A percentile compares a stretch with the other conserved stretches of the same genome.
phyloP scores from a whole-genome alignment of 495 filamentous ascomycete species.

The Penicillium simplicissimum region DNA sequence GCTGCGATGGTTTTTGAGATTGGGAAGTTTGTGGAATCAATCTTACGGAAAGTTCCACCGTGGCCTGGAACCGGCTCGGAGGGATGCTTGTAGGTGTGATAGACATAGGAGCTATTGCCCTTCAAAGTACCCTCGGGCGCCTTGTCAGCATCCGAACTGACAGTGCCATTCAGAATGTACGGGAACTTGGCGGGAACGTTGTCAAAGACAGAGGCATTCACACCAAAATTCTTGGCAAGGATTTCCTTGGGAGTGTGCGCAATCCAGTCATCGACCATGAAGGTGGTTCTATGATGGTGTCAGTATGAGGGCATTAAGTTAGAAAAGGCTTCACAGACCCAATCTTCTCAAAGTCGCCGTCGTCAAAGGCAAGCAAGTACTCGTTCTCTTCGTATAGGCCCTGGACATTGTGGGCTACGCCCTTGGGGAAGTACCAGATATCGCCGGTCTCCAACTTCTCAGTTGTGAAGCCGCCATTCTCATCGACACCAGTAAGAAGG shows the following conservation, averaged over 20 bases:
- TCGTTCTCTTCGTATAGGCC: constrained; percentile 62
- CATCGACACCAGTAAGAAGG: constrained; percentile 58
- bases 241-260: constrained; percentile 60
- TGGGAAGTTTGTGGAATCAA: constrained; percentile 64
- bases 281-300: constrained; percentile 49
- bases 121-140: constrained; percentile 48
- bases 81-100: constrained; percentile 51
- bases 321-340: constrained; percentile 21
- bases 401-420: constrained; percentile 59
- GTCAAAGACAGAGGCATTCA: constrained; percentile 56
- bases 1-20: constrained; percentile 61
- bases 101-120: constrained; percentile 59
- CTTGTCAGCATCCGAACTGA: constrained; percentile 50
- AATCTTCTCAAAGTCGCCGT: constrained; percentile 52
- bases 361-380: constrained; percentile 66
- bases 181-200: constrained; percentile 56
- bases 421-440: constrained; percentile 70
- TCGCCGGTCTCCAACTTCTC: constrained; percentile 59
- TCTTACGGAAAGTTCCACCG: constrained; percentile 58
- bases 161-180: constrained; percentile 59
- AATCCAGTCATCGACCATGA: constrained; percentile 66
- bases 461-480: constrained; percentile 56
- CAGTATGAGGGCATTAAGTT: neutral
- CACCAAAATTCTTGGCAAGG: constrained; percentile 65
- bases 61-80: constrained; percentile 56